Evolutionary conservation across 1,284 basidiomycete genomes (phyloP).

Genomic region (Pterula multifida): DNA sequence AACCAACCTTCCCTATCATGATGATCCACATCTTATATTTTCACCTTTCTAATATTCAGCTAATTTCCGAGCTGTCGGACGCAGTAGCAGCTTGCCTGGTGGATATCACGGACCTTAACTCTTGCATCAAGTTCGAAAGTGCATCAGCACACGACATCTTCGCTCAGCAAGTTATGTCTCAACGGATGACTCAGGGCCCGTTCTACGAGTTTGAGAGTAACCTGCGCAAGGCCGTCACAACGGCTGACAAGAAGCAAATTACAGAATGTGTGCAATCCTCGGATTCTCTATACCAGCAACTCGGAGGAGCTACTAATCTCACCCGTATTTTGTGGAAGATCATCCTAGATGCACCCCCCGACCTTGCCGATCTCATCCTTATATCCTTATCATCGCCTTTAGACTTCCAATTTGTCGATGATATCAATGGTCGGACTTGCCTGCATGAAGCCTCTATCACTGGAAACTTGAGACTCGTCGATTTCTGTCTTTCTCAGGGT

Average conservation of each 20-base stretch:
- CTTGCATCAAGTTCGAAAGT: conserved; percentile 63
- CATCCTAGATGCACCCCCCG: conserved; percentile 67
- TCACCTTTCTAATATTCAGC: conserved; percentile 37
- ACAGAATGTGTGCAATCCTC: conserved; percentile 64
- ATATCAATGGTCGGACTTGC: conserved; percentile 93
- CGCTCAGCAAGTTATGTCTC: conserved; percentile 51
- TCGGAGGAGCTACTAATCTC: conserved; percentile 39
- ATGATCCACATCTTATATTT: conserved; percentile 4
- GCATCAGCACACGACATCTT: conserved; percentile 48
- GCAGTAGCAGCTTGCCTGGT: conserved; percentile 89
- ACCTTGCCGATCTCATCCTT: conserved; percentile 66
- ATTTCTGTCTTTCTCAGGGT: conserved; percentile 69
- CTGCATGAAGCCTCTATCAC: conserved; percentile 91
- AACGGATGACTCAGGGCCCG: conserved; percentile 38
- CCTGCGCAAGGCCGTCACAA: conserved; percentile 63
- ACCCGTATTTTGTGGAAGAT: conserved; percentile 88
- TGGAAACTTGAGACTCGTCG: conserved; percentile 72
- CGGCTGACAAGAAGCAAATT: conserved; percentile 48
- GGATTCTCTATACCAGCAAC: conserved; percentile 40
- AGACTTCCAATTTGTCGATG: conserved; percentile 88
- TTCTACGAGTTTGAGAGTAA: conserved; percentile 84
- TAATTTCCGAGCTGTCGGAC: conserved; percentile 93
- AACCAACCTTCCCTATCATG: conserved; percentile 16
- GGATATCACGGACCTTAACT: conserved; percentile 80
- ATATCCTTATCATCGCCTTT: conserved; percentile 57